Percentiles rank a stretch among this genome's conserved stretches.
These are phyloP conservation scores for Tubosaeta sp. DNA, from an alignment of 768 basidiomycete species.

Conservation along the genomic window DNA sequence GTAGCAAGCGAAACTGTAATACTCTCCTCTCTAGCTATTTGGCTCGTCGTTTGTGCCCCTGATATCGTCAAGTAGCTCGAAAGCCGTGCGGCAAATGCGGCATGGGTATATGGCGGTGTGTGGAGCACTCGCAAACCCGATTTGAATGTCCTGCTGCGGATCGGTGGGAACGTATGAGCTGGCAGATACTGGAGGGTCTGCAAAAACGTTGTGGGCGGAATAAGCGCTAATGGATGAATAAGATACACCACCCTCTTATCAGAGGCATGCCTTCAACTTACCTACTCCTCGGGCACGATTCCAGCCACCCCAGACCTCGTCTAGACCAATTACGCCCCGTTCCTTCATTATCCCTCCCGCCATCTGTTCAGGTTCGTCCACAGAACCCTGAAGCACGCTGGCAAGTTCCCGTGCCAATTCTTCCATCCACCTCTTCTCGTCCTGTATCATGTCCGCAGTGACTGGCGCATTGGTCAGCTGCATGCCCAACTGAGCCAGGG, in stretches of 20 bases:
- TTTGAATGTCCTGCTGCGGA: constrained; percentile 61
- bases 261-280: constrained; percentile 27
- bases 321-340: constrained; percentile 78
- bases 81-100: constrained; percentile 67
- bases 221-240: constrained; percentile 55
- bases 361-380: constrained; percentile 14
- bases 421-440: constrained; percentile 75
- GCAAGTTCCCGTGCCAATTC: constrained; percentile 82
- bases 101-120: constrained; percentile 68
- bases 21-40: constrained; percentile 68
- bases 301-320: constrained; percentile 96
- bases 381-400: constrained; percentile 54
- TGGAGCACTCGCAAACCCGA: constrained; percentile 81
- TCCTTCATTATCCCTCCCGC: constrained; percentile 66
- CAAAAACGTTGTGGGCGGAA: constrained; percentile 86
- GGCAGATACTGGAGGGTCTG: constrained; percentile 68
- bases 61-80: constrained; percentile 46
- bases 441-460: constrained; percentile 82
- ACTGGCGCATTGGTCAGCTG: constrained; percentile 75
- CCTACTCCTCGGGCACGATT: constrained; percentile 90
- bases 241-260: not conserved
- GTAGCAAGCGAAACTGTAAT: constrained; percentile 68
- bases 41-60: constrained; percentile 55
- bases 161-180: constrained; percentile 58
- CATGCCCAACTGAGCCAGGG: constrained; percentile 85